Percentiles rank a stretch among this genome's conserved stretches.
These are phyloP conservation scores for Auricularia sp. DNA, from an alignment of 768 basidiomycete genomes.

Conservation along the genomic window DNA sequence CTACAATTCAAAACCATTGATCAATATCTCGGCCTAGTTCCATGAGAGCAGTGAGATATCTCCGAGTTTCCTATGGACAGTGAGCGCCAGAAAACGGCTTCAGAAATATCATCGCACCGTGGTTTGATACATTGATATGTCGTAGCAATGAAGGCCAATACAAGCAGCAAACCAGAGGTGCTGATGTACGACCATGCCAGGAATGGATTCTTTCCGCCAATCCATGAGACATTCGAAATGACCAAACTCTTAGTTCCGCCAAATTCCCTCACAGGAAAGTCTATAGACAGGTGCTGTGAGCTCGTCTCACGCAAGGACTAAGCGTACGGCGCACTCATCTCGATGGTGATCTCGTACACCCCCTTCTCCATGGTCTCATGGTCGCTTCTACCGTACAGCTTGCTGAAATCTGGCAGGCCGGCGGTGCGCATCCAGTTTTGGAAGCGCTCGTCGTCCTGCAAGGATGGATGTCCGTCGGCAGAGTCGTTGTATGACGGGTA, in stretches of 20 bases:
- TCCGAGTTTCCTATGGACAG: conserved; percentile 53
- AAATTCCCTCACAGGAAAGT: conserved; percentile 86
- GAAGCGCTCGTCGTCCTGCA: conserved; percentile 78
- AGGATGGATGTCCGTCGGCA: conserved; percentile 59
- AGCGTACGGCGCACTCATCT: conserved; percentile 35
- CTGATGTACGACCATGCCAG: conserved; percentile 97
- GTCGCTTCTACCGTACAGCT: conserved; percentile 90
- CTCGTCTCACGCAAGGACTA: not conserved
- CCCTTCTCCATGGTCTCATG: conserved; percentile 59
- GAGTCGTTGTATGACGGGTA: conserved; percentile 57
- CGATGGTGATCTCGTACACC: conserved; percentile 62
- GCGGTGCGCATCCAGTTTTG: conserved; percentile 99
- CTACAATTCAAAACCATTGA: too few species aligned
- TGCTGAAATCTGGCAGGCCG: conserved; percentile 92
- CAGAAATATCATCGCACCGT: conserved; percentile 40
- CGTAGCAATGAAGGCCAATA: conserved; percentile 81
- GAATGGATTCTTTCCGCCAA: conserved; percentile 97
- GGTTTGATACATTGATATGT: conserved; percentile 88
- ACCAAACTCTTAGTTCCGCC: conserved; percentile 95
- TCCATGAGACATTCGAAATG: conserved; percentile 96
- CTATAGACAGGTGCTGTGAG: not conserved
- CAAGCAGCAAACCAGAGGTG: conserved; percentile 74
- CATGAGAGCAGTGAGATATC: conserved; percentile 83
- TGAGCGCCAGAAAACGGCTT: conserved; percentile 7
- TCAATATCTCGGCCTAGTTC: conserved; percentile 42